These are phyloP conservation scores for Candida sonorensis DNA, from an alignment of 805 yeast genomes.

Conservation along the genomic window DNA sequence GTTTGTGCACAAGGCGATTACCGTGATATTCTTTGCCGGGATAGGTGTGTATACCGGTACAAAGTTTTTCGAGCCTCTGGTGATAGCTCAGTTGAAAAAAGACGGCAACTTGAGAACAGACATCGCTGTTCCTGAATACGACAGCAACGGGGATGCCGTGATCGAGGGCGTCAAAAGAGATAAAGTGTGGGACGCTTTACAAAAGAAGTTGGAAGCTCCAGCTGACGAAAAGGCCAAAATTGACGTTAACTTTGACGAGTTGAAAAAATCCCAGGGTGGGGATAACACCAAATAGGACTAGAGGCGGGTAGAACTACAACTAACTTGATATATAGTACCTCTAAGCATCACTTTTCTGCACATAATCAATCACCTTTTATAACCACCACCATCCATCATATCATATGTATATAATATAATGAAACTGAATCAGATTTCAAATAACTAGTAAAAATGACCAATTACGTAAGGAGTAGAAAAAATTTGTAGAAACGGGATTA, in stretches of 20 bases:
- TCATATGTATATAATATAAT: too few species aligned
- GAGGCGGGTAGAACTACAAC: too few species aligned
- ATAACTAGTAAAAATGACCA: background rate
- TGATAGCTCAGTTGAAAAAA: conserved; percentile 57
- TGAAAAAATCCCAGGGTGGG: background rate
- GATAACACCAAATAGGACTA: background rate
- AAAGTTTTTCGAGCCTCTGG: conserved; percentile 68
- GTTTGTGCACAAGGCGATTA: conserved; percentile 15
- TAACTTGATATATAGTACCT: too few species aligned
- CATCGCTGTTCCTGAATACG: conserved; percentile 48
- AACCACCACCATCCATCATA: too few species aligned
- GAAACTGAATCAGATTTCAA: background rate
- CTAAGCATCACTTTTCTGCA: too few species aligned
- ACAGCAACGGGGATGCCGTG: conserved; percentile 32
- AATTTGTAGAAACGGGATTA: too few species aligned
- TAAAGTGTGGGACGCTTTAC: conserved; percentile 15
- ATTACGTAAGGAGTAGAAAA: background rate
- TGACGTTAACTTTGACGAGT: conserved; percentile 3
- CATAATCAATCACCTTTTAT: too few species aligned
- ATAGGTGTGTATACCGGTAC: conserved; percentile 47
- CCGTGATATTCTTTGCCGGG: conserved; percentile 22
- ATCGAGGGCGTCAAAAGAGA: conserved; percentile 18
- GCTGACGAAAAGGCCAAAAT: conserved; percentile 10
- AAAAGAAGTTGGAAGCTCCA: conserved; percentile 12
- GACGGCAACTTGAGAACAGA: conserved; percentile 62